phyloP scores from a whole-genome alignment of 805 yeast species.

The Lipomyces kockii region DNA sequence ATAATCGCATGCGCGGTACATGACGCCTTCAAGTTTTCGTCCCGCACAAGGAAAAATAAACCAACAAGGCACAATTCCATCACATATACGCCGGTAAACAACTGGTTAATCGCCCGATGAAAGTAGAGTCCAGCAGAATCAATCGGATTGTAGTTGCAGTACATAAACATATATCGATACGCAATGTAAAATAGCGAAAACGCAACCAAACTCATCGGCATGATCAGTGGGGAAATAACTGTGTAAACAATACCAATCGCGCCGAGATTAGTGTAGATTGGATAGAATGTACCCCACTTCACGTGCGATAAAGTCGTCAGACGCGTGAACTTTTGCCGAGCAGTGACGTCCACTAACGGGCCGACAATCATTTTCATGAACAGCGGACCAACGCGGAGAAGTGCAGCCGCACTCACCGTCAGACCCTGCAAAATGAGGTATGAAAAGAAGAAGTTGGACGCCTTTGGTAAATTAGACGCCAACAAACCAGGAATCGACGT shows the following conservation, averaged over 20 bases:
- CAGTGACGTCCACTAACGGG: slow-evolving; percentile 57
- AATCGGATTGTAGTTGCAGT: slow-evolving; percentile 46
- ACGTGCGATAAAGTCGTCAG: slow-evolving; percentile 53
- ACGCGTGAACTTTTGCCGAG: slow-evolving; percentile 59
- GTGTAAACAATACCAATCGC: slow-evolving; percentile 80
- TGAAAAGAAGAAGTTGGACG: slow-evolving; percentile 84
- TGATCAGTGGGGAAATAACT: slow-evolving; percentile 76
- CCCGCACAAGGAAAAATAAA: slow-evolving; percentile 64
- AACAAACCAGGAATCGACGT: slow-evolving; percentile 70
- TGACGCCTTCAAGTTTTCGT: slow-evolving; percentile 51
- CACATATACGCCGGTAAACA: slow-evolving; percentile 81
- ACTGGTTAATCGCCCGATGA: slow-evolving; percentile 73
- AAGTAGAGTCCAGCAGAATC: slow-evolving; percentile 63
- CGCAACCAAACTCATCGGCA: slow-evolving; percentile 62
- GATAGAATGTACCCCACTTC: slow-evolving; percentile 79
- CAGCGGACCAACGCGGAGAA: slow-evolving; percentile 64
- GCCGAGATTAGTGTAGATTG: slow-evolving; percentile 75
- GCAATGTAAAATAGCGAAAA: slow-evolving; percentile 64
- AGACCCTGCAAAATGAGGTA: slow-evolving; percentile 76
- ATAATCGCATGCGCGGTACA: slow-evolving; percentile 56
- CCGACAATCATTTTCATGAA: slow-evolving; percentile 47
- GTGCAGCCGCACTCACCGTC: slow-evolving; percentile 71
- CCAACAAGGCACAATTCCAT: slow-evolving; percentile 80
- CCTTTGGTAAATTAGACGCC: slow-evolving; percentile 77
- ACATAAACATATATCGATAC: slow-evolving; percentile 70